phyloP scores from a whole-genome alignment of 331 rosid genomes.

The Malus hybrid region DNA sequence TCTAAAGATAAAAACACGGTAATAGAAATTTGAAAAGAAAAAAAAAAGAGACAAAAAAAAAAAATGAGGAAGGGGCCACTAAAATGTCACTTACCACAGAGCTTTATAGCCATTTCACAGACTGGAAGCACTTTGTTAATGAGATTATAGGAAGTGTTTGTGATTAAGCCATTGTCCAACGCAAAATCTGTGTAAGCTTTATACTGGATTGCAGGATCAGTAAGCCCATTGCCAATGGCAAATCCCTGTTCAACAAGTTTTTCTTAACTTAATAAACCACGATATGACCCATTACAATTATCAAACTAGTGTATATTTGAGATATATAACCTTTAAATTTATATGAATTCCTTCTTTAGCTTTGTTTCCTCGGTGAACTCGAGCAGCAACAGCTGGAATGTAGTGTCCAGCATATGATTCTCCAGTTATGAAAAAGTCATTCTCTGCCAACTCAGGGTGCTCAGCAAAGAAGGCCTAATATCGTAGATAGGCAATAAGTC shows the following conservation, averaged over 20 bases:
- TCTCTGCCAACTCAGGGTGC: constrained; percentile 66
- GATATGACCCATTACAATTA: neutral
- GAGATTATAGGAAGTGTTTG: constrained; percentile 47
- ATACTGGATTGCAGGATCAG: constrained; percentile 91
- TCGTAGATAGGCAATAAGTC: constrained; percentile 3
- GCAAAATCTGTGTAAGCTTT: constrained; percentile 90
- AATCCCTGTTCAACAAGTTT: constrained; percentile 66
- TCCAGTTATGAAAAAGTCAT: constrained; percentile 88
- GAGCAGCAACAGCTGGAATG: constrained; percentile 94
- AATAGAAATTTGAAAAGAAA: neutral
- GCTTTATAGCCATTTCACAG: constrained; percentile 76
- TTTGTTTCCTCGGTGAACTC: constrained; percentile 86
- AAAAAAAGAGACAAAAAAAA: too few species aligned
- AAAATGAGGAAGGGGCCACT: constrained; percentile 3
- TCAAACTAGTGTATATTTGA: neutral
- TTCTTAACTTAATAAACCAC: constrained; percentile 5
- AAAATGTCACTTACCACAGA: constrained; percentile 59
- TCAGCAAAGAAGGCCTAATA: constrained; percentile 71
- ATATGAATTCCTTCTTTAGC: constrained; percentile 91
- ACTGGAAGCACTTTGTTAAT: constrained; percentile 67
- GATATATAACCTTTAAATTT: constrained; percentile 59
- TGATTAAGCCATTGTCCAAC: constrained; percentile 65
- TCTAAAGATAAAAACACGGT: neutral
- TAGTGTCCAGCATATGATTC: constrained; percentile 99
- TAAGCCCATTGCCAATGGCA: constrained; percentile 96